These are phyloP conservation scores for Colletotrichum tofieldiae DNA, from an alignment of 2,329 filamentous ascomycete genomes.

Conservation along the genomic window DNA sequence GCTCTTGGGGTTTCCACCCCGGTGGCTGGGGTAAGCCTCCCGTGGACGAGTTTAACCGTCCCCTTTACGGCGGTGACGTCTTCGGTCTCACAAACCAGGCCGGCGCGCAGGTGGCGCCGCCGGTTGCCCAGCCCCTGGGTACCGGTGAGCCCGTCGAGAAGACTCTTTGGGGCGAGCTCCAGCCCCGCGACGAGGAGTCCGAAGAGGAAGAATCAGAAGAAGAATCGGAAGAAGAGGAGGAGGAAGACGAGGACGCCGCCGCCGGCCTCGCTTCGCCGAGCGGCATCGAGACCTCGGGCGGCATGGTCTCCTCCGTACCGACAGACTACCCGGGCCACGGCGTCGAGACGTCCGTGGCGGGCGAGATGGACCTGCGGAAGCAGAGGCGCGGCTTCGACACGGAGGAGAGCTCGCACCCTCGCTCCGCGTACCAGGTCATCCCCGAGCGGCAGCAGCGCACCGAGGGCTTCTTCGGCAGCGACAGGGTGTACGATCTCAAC, in stretches of 20 bases:
- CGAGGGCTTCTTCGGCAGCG: slow-evolving; percentile 96
- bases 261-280: slow-evolving; percentile 81
- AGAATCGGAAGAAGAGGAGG: slow-evolving; percentile 79
- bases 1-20: slow-evolving; percentile 94
- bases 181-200: slow-evolving; percentile 82
- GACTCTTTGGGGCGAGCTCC: slow-evolving; percentile 92
- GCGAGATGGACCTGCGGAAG: slow-evolving; percentile 94
- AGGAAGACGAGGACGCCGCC: slow-evolving; percentile 73
- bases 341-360: slow-evolving; percentile 81
- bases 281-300: slow-evolving; percentile 85
- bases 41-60: slow-evolving; percentile 92
- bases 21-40: slow-evolving; percentile 98
- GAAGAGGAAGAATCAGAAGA: slow-evolving; percentile 83
- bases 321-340: slow-evolving; percentile 82
- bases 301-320: slow-evolving; percentile 84
- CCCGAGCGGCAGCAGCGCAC: slow-evolving; percentile 89
- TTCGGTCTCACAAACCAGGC: slow-evolving; percentile 79
- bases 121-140: slow-evolving; percentile 52
- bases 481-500: slow-evolving; percentile 91
- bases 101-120: slow-evolving; percentile 54
- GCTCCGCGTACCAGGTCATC: slow-evolving; percentile 89
- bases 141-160: slow-evolving; percentile 87
- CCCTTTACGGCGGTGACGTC: slow-evolving; percentile 93
- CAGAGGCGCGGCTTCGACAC: slow-evolving; percentile 88
- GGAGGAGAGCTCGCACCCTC: slow-evolving; percentile 82